These are phyloP conservation scores for Hibiscus tridactylites DNA, from an alignment of 345 rosid species.

Conservation along the genomic window DNA sequence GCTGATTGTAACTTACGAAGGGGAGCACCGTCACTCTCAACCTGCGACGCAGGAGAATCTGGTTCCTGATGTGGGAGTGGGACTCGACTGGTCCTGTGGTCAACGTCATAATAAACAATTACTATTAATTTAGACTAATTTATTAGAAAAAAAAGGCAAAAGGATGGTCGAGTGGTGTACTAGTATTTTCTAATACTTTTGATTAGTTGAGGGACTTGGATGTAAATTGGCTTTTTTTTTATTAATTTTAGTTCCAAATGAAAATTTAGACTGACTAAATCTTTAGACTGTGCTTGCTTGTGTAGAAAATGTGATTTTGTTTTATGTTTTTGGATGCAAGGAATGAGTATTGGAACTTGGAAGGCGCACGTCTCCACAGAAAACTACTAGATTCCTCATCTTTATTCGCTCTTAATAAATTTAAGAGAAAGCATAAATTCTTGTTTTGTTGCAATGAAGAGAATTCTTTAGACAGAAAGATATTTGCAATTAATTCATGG, in stretches of 20 bases:
- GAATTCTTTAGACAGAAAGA: no score
- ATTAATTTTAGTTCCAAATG: neutral
- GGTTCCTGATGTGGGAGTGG: neutral
- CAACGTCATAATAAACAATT: neutral
- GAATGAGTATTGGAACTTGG: no score
- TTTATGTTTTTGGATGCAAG: neutral
- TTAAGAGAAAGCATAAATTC: no score
- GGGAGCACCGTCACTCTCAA: slow-evolving; percentile 72
- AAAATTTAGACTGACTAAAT: neutral
- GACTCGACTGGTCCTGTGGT: neutral
- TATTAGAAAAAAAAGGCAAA: neutral
- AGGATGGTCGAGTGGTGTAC: neutral
- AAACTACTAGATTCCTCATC: no score
- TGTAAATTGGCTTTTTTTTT: neutral
- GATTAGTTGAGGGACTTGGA: neutral
- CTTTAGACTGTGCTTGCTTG: neutral
- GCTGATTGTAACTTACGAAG: slow-evolving; percentile 89
- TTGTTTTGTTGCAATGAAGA: no score
- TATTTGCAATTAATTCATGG: no score
- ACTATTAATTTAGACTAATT: neutral
- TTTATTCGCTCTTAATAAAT: no score
- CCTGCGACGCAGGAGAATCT: slow-evolving; percentile 43
- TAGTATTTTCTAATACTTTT: neutral
- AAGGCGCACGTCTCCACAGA: no score
- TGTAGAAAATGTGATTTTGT: neutral